Evolutionary conservation across 768 basidiomycete genomes (phyloP), one percentile per base, ranked within the genome.

Genomic region (Boletales sp.): DNA sequence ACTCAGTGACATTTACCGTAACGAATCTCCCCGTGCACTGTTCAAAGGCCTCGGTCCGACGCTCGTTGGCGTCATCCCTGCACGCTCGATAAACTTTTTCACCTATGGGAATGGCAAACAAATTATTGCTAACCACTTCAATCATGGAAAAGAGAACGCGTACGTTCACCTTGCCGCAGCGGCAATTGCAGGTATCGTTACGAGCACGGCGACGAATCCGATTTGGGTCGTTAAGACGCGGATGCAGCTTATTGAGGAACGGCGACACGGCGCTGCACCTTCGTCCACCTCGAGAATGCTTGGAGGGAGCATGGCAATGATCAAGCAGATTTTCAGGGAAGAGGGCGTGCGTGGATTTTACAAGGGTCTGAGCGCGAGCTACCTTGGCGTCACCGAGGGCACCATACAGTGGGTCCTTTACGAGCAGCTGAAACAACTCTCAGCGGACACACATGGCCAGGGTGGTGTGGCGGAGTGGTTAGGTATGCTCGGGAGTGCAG

Each of bases 141-240:
- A 94, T 67, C 45, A 66, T 0, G 76, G 93, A 21, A 59, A 81
- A 53, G 93, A 97, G 68, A 94, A 90, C 68, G 76, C 87, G 0
- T 82, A 78, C 54, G 86, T 99, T 0, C 94, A 98, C 66, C 83
- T 98, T 19, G 53, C 74, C 1, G 89, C 95, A 0, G 97, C 94
- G 1, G 87, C 90, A 0, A 63, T 84, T 10, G 95, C 95, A 1
- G 94, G 95, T 1, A 73, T 98, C 56, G 74, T 77, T 30, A 99
- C 97, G 0, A 82, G 94, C 5, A 86, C 91, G 0, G 91, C 83
- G 11, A 98, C 97, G 18, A 99, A 99, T 67, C 97, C 97, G 0
- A 95, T 99, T 21, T 99, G 97, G 97, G 97, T 99, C 41, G 92
- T 99, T 53, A 99, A 98, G 69, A 99, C 97, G 39, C 85, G 95